These are phyloP conservation scores for Microglena sp. DNA, from an alignment of 139 green algal species.

Conservation along the genomic window DNA sequence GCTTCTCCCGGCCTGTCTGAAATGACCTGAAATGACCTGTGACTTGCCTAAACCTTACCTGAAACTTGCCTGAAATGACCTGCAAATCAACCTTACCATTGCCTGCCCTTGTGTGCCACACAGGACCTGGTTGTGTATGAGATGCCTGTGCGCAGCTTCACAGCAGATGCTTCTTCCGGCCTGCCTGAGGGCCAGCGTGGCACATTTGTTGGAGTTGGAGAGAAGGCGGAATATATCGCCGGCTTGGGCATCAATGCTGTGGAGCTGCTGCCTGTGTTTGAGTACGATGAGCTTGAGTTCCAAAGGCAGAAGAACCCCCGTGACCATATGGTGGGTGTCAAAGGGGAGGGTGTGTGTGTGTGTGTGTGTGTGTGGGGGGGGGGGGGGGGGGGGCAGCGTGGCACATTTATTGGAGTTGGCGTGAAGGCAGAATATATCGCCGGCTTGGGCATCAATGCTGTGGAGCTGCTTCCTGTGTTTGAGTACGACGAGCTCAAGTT, in stretches of 20 bases:
- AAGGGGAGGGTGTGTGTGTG: not conserved
- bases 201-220: conserved; percentile 64
- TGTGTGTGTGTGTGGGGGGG: not conserved
- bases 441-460: conserved; percentile 74
- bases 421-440: conserved; percentile 53
- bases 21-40: too few relatives aligned
- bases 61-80: too few relatives aligned
- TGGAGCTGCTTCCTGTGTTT: conserved; percentile 90
- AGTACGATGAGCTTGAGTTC: conserved; percentile 93
- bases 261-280: conserved; percentile 88
- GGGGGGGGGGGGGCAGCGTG: too few relatives aligned
- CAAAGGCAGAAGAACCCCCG: conserved; percentile 68
- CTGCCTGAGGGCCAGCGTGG: conserved; percentile 43
- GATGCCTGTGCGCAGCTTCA: conserved; percentile 69
- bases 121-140: conserved; percentile 80
- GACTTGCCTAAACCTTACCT: too few relatives aligned
- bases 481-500: conserved; percentile 94
- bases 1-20: not conserved
- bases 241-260: conserved; percentile 81
- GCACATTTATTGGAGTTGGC: too few relatives aligned
- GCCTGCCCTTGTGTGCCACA: too few relatives aligned
- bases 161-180: conserved; percentile 42
- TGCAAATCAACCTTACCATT: too few relatives aligned
- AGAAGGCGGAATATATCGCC: conserved; percentile 63
- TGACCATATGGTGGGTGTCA: conserved; percentile 27